Evolutionary conservation across 1,139 yeast species (phyloP).

Genomic region (Geotrichum siamense): DNA sequence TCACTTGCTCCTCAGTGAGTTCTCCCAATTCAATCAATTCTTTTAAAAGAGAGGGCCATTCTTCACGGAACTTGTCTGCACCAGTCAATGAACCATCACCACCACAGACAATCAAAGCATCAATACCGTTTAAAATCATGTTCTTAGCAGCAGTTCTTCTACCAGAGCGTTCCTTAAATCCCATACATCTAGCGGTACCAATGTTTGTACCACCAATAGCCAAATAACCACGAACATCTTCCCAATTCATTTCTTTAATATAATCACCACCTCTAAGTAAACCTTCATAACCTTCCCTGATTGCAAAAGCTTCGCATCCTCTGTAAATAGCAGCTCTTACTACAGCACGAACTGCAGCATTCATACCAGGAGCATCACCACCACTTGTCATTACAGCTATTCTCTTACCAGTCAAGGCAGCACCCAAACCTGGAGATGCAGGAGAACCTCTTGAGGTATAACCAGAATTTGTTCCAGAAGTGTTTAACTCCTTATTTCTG

Average conservation of each 20-base stretch:
- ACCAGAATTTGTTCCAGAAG: conserved; percentile 7
- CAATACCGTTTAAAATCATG: conserved; percentile 82
- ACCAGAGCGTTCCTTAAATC: conserved; percentile 77
- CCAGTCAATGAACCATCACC: conserved; percentile 98
- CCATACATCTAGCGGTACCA: conserved; percentile 91
- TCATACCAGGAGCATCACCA: conserved; percentile 99
- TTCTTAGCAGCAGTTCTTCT: conserved; percentile 76
- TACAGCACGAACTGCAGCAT: conserved; percentile 89
- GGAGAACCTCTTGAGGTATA: conserved; percentile 1
- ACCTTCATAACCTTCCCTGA: conserved; percentile 94
- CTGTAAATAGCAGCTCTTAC: conserved; percentile 81
- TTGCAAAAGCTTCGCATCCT: conserved; percentile 92
- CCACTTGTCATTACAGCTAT: conserved; percentile 97
- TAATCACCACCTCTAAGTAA: conserved; percentile 72
- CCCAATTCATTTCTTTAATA: conserved; percentile 79
- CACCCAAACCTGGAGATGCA: too few relatives aligned
- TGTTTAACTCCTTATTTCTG: conserved; percentile 7
- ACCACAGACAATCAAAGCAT: conserved; percentile 95
- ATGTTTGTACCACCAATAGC: conserved; percentile 91
- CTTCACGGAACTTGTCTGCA: conserved; percentile 86
- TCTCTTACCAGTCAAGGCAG: conserved; percentile 25
- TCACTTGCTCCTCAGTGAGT: conserved; percentile 51
- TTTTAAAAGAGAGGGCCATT: conserved; percentile 81
- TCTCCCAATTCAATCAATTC: conserved; percentile 54
- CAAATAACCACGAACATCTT: conserved; percentile 87